Evolutionary conservation across 179 eudicot species (phyloP).

Genomic region (Actinidia arguta): DNA sequence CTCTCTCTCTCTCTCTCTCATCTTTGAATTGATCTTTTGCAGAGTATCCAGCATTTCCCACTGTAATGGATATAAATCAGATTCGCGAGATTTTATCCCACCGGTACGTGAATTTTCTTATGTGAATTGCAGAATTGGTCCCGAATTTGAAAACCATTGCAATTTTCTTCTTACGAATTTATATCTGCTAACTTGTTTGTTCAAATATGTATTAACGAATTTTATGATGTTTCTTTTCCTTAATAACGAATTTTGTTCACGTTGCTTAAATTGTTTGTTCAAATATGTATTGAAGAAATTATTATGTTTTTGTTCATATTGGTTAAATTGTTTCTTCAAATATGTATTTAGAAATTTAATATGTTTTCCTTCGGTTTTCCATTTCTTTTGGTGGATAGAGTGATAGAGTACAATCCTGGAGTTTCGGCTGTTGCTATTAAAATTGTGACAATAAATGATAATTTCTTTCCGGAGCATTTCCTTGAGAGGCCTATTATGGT

Average conservation of each 20-base stretch:
- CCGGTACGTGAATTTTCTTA: slow-evolving; percentile 66
- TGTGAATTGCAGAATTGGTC: too few species aligned
- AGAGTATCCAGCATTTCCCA: slow-evolving; percentile 87
- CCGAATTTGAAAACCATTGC: too few species aligned
- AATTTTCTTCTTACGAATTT: too few species aligned
- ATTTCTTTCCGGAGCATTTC: slow-evolving; percentile 97
- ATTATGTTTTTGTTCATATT: slow-evolving; percentile 24
- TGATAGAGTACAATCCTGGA: slow-evolving; percentile 88
- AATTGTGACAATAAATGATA: slow-evolving; percentile 96
- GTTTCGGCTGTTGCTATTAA: slow-evolving; percentile 97
- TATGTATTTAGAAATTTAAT: not conserved
- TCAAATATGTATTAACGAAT: too few species aligned
- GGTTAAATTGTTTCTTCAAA: too few species aligned
- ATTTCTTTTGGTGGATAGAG: slow-evolving; percentile 97
- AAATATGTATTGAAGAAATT: not conserved
- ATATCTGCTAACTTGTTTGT: too few species aligned
- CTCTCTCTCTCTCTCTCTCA: not conserved
- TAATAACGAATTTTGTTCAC: too few species aligned
- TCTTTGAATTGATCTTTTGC: slow-evolving; percentile 9
- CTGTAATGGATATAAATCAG: slow-evolving; percentile 90
- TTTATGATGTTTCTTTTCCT: too few species aligned
- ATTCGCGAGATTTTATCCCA: slow-evolving; percentile 95
- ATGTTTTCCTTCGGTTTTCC: slow-evolving; percentile 66
- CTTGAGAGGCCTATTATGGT: slow-evolving; percentile 99
- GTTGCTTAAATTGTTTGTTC: not conserved